phyloP scores from a whole-genome alignment of 495 filamentous ascomycete species.

The Penicillium bialowiezense region DNA sequence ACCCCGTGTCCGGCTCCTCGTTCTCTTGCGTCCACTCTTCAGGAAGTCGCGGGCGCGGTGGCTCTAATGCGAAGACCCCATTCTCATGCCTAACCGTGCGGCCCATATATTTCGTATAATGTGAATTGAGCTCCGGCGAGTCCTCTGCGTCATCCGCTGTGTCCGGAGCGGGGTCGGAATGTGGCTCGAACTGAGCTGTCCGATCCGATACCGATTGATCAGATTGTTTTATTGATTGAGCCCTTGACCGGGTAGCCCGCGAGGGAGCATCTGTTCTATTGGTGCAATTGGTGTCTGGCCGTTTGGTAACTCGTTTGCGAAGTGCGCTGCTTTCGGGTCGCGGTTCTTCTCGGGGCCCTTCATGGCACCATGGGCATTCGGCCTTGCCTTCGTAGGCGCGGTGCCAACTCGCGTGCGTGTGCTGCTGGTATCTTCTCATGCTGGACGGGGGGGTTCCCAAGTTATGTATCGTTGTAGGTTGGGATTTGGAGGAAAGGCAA shows the following conservation, averaged over 20 bases:
- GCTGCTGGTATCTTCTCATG: constrained; percentile 9
- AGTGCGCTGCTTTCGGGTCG: not conserved
- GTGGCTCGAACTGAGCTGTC: not conserved
- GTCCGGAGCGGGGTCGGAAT: not conserved
- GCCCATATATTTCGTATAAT: not conserved
- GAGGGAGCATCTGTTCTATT: not conserved
- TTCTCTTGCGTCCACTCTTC: not conserved
- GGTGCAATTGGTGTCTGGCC: not conserved
- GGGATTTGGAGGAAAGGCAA: not conserved
- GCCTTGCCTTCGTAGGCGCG: constrained; percentile 2
- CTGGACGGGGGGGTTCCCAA: not conserved
- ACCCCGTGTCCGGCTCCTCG: not conserved
- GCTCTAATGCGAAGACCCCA: not conserved
- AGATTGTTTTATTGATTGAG: not conserved
- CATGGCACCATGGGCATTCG: constrained; percentile 5
- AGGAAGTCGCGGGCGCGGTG: constrained; percentile 1
- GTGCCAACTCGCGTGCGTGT: constrained; percentile 8
- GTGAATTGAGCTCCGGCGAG: not conserved
- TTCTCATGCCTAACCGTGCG: not conserved
- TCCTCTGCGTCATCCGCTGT: not conserved
- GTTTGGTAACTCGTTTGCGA: not conserved
- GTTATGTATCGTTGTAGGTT: not conserved
- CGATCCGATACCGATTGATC: not conserved
- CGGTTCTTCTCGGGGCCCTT: not conserved
- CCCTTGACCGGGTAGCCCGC: not conserved